Evolutionary conservation across 2,329 filamentous ascomycete species (phyloP).

Genomic region (Biscogniauxia mediterranea): DNA sequence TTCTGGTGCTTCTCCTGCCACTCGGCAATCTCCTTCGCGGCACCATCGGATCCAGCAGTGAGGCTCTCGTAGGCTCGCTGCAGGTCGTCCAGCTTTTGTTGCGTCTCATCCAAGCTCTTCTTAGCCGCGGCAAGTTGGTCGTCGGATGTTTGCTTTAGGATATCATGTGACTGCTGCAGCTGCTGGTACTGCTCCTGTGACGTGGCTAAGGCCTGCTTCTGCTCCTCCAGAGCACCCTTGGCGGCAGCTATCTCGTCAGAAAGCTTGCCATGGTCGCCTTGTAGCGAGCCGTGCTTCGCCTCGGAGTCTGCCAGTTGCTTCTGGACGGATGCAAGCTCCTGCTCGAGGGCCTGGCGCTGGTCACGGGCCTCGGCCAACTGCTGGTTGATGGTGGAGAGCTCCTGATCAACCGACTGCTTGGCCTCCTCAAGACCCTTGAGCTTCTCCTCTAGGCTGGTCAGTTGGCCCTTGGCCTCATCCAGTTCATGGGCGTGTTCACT

Average conservation of each 20-base stretch:
- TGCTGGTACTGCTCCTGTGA: slow-evolving; percentile 20
- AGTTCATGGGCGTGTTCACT: slow-evolving; percentile 20
- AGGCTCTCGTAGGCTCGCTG: slow-evolving; percentile 5
- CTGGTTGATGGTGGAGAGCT: slow-evolving; percentile 35
- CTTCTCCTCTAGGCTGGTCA: slow-evolving; percentile 25
- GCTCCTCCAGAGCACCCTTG: slow-evolving; percentile 23
- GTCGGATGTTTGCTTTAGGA: slow-evolving; percentile 5
- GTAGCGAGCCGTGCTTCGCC: slow-evolving; percentile 33
- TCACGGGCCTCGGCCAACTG: slow-evolving; percentile 35
- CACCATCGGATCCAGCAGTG: slow-evolving; percentile 22
- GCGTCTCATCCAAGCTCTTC: slow-evolving; percentile 28
- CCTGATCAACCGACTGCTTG: slow-evolving; percentile 26
- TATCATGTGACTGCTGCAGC: slow-evolving; percentile 10
- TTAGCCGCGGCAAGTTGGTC: slow-evolving; percentile 31
- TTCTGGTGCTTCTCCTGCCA: slow-evolving; percentile 22
- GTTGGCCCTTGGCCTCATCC: slow-evolving; percentile 21
- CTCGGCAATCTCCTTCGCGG: slow-evolving; percentile 27
- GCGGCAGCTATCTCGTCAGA: slow-evolving; percentile 24
- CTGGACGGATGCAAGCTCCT: slow-evolving; percentile 34
- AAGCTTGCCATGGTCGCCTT: slow-evolving; percentile 27
- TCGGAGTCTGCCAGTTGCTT: slow-evolving; percentile 35
- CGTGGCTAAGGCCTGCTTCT: slow-evolving; percentile 21
- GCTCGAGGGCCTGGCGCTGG: slow-evolving; percentile 34
- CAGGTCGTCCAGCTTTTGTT: slow-evolving; percentile 22
- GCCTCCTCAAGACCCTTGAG: slow-evolving; percentile 20